These are phyloP conservation scores for Arthrinium phaeospermum DNA, from an alignment of 2,329 filamentous ascomycete genomes.

Conservation along the genomic window DNA sequence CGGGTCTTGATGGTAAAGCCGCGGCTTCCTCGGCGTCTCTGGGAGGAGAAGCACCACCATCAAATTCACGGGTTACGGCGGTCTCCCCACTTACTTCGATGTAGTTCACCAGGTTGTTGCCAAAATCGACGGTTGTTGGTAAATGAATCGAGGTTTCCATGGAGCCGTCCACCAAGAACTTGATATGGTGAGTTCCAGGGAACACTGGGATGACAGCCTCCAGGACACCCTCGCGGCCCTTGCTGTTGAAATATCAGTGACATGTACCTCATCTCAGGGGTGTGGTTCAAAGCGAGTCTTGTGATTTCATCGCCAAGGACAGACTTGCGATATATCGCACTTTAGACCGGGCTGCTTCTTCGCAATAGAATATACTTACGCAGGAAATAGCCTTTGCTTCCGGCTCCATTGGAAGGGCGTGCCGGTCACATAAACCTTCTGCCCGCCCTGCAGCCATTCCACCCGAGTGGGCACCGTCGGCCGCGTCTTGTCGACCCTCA, in stretches of 20 bases:
- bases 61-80: conserved; percentile 34
- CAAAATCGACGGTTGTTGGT: conserved; percentile 95
- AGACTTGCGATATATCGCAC: neutral
- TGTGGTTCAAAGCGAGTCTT: neutral
- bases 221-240: conserved; percentile 67
- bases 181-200: conserved; percentile 94
- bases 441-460: conserved; percentile 82
- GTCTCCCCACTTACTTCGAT: conserved; percentile 80
- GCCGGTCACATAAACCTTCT: conserved; percentile 94
- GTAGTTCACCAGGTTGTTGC: conserved; percentile 98
- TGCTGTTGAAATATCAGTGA: conserved; percentile 41
- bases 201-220: conserved; percentile 82
- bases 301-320: neutral
- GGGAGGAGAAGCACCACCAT: conserved; percentile 37
- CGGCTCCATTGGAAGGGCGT: conserved; percentile 98
- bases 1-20: conserved; percentile 39
- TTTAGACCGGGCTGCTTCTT: neutral
- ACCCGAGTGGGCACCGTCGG: conserved; percentile 84
- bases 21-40: conserved; percentile 36
- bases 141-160: conserved; percentile 88
- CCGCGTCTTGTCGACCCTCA: conserved; percentile 75
- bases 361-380: conserved; percentile 63
- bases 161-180: conserved; percentile 92
- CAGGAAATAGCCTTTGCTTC: conserved; percentile 84
- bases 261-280: neutral